These are phyloP conservation scores for Penicillium canescens DNA, from an alignment of 495 filamentous ascomycete species.

Conservation along the genomic window DNA sequence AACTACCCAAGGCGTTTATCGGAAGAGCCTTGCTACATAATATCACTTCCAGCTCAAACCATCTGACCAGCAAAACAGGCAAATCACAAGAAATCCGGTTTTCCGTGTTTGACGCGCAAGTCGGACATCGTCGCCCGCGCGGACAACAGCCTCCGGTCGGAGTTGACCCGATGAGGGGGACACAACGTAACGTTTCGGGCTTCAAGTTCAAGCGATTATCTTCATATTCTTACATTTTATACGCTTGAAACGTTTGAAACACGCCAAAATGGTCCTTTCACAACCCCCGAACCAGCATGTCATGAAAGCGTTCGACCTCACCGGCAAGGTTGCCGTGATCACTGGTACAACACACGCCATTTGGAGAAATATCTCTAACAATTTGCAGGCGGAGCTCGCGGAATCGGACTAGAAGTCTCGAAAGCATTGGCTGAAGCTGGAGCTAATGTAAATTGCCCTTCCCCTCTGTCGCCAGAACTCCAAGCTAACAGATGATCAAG, in stretches of 20 bases:
- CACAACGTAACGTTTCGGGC: not conserved
- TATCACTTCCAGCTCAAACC: too few relatives aligned
- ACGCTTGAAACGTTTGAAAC: not conserved
- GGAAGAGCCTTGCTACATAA: too few relatives aligned
- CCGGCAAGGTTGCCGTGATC: slow-evolving; percentile 35
- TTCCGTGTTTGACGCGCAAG: too few relatives aligned
- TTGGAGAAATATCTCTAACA: not conserved
- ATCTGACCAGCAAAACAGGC: too few relatives aligned
- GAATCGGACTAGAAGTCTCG: slow-evolving; percentile 77
- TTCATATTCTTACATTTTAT: not conserved
- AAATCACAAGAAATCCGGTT: too few relatives aligned
- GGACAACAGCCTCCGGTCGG: slow-evolving; percentile 2
- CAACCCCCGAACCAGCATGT: slow-evolving; percentile 40
- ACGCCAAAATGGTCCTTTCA: slow-evolving; percentile 38
- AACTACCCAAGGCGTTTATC: too few relatives aligned
- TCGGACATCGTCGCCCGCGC: not conserved
- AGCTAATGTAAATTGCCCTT: slow-evolving; percentile 51
- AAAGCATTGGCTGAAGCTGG: slow-evolving; percentile 75
- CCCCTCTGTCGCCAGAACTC: not conserved
- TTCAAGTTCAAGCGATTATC: not conserved
- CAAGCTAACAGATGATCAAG: slow-evolving; percentile 1
- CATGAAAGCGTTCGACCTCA: slow-evolving; percentile 35
- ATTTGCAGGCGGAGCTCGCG: slow-evolving; percentile 63
- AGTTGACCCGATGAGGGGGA: slow-evolving; percentile 11
- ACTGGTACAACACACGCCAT: slow-evolving; percentile 20